Base-by-base conservation (phyloP, 2,329 filamentous ascomycete species). In the Dactylonectria estremocensis region DNA sequence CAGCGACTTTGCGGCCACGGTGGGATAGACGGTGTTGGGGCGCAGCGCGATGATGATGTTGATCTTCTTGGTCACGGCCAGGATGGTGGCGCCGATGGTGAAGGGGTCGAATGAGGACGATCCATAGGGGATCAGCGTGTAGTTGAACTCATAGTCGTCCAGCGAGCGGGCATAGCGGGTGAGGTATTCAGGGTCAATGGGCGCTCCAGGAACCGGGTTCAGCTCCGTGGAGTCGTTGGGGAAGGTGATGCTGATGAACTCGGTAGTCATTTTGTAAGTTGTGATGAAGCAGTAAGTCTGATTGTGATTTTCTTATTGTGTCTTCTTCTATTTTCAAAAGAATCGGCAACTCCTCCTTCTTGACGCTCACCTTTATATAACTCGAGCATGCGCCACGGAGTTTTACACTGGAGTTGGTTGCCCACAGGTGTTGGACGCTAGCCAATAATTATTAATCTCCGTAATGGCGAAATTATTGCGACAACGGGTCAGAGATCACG, bases 31-130 rank as follows among this genome's bases (percentile, higher is more conserved):
- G 0, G 74, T 76, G 80, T 91, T 91, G 33, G 89, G 88, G 1
- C 88, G 85, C 3, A 90, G 83, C 3, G 89, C 88, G 65, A 90
- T 89, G 75, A 90, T 89, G 67, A 90, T 80, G 70, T 87, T 90
- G 73, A 91, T 78, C 31, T 90, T 85, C 70, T 89, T 89, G 58
- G 89, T 90, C 46, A 80, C 82, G 0, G 88, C 78, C 0, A 85
- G 84, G 64, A 91, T 89, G 14, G 87, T 89, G 0, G 89, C 87
- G 22, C 87, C 89, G 11, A 87, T 82, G 5, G 88, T 90, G 78
- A 86, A 90, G 2, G 74, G 74, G 50, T 76, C 74, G 49, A 69
- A 74, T 6, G 66, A 85, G 2, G 83, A 83, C 0, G 88, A 89
- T 57, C 85, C 84, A 68, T 91, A 90, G 0, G 88, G 88, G 16